A percentile compares a stretch with the other conserved stretches of the same genome.
Evolutionary conservation across 1,284 basidiomycete species (phyloP).

Genomic region (Neotropicomus parvogracilis): DNA sequence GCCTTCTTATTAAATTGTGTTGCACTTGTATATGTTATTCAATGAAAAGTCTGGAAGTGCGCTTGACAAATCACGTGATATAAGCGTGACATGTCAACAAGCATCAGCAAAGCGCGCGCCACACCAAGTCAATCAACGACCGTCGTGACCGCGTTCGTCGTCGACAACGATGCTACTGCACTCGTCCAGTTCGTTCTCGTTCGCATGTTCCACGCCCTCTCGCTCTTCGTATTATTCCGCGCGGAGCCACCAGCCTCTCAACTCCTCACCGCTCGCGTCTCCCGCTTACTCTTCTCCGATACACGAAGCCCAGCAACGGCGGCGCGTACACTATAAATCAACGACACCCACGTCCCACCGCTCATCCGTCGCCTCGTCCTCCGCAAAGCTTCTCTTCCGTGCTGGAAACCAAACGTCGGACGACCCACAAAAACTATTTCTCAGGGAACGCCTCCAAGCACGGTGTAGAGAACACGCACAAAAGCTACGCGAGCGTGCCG

Average conservation of each 20-base stretch:
- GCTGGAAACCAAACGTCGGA: conserved; percentile 16
- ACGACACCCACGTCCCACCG: conserved; percentile 15
- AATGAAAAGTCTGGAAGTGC: too few species aligned
- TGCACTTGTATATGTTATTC: too few species aligned
- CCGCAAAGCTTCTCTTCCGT: conserved; percentile 23
- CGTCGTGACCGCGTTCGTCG: not conserved
- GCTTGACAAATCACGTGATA: conserved; percentile 17
- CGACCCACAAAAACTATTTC: conserved; percentile 45
- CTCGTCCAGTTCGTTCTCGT: conserved; percentile 20
- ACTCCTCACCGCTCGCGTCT: conserved; percentile 48
- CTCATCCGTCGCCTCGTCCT: conserved; percentile 1
- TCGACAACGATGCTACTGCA: conserved; percentile 15
- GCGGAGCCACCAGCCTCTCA: conserved; percentile 37
- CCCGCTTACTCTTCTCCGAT: conserved; percentile 39
- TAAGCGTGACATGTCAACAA: conserved; percentile 25
- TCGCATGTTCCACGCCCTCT: conserved; percentile 25
- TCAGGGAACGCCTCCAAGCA: conserved; percentile 59
- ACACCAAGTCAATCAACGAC: conserved; percentile 6
- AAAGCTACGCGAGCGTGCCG: conserved; percentile 48
- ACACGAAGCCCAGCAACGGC: conserved; percentile 37
- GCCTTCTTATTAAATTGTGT: too few species aligned
- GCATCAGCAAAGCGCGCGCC: conserved; percentile 23
- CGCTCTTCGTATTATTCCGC: conserved; percentile 29
- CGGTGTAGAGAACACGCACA: conserved; percentile 58
- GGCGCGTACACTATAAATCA: conserved; percentile 48